These are phyloP conservation scores for Scopulariopsis brevicaulis DNA, from an alignment of 2,329 filamentous ascomycete species.

Conservation along the genomic window DNA sequence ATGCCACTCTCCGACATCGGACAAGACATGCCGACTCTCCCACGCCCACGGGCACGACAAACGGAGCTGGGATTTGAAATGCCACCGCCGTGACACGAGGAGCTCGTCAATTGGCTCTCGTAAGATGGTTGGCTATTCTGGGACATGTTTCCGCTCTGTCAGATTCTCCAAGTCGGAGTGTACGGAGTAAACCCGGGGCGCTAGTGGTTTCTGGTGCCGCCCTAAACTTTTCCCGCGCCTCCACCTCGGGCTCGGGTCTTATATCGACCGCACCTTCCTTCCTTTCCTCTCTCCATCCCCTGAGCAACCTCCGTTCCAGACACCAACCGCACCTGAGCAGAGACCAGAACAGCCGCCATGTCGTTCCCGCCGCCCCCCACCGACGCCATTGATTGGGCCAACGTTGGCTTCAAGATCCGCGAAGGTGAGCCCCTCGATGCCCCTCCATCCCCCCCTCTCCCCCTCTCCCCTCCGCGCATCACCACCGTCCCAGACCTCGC, in stretches of 20 bases:
- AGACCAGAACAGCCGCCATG: not conserved
- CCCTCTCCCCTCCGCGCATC: no score
- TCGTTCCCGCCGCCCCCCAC: conserved; percentile 67
- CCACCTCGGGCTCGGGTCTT: not conserved
- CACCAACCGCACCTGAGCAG: not conserved
- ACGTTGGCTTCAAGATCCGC: conserved; percentile 85
- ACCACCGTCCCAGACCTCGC: not conserved
- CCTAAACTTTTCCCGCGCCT: not conserved
- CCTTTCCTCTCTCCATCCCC: not conserved
- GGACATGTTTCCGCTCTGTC: not conserved
- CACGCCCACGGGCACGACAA: not conserved
- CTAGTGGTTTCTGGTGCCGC: not conserved
- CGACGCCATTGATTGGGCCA: conserved; percentile 82
- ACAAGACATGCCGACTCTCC: not conserved
- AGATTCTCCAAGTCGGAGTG: no score
- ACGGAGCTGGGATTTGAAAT: not conserved
- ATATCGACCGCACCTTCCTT: not conserved
- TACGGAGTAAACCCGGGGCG: not conserved
- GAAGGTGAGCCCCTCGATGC: conserved; percentile 50
- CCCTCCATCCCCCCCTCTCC: not conserved
- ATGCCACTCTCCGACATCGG: not conserved
- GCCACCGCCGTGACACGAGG: not conserved
- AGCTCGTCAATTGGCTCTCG: not conserved
- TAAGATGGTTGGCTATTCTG: not conserved
- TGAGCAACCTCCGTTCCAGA: not conserved